phyloP scores from a whole-genome alignment of 768 basidiomycete genomes.

The Lactarius indigo region DNA sequence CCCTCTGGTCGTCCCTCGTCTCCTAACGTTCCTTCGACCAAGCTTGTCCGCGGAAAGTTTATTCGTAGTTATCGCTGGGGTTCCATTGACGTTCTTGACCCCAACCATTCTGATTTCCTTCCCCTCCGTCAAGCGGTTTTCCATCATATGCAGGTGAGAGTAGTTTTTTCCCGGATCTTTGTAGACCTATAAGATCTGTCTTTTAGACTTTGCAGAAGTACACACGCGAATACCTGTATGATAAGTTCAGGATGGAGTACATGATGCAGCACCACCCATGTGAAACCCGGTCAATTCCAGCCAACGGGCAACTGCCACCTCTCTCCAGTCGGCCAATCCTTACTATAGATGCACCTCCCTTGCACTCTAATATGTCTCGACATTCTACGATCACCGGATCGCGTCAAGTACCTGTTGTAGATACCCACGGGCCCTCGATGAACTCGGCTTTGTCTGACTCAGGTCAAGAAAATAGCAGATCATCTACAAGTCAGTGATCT shows the following conservation, averaged over 20 bases:
- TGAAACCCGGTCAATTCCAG: conserved; percentile 11
- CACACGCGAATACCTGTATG: conserved; percentile 77
- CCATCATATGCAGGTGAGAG: conserved; percentile 81
- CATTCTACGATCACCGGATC: conserved; percentile 32
- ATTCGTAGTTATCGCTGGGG: conserved; percentile 82
- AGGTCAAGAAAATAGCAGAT: conserved; percentile 31
- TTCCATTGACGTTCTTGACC: conserved; percentile 72
- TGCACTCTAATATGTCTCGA: conserved; percentile 17
- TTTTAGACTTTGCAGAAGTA: conserved; percentile 78
- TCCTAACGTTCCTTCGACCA: conserved; percentile 40
- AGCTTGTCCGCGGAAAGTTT: conserved; percentile 70
- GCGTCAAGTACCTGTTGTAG: conserved; percentile 42
- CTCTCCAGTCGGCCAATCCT: conserved; percentile 25
- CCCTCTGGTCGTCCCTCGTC: conserved; percentile 45
- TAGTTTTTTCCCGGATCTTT: conserved; percentile 5
- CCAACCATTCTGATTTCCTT: conserved; percentile 76
- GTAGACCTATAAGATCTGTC: neutral
- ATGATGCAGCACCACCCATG: conserved; percentile 40
- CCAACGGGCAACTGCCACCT: conserved; percentile 36
- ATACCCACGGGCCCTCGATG: conserved; percentile 18
- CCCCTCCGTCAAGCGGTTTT: conserved; percentile 75
- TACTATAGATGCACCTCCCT: conserved; percentile 22
- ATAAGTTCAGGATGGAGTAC: conserved; percentile 67
- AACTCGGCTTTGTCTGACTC: conserved; percentile 25
- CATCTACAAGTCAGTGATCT: conserved; percentile 39